Conservation (phyloP, 495 filamentous ascomycete species). For the Aspergillus incahuasiensis region DNA sequence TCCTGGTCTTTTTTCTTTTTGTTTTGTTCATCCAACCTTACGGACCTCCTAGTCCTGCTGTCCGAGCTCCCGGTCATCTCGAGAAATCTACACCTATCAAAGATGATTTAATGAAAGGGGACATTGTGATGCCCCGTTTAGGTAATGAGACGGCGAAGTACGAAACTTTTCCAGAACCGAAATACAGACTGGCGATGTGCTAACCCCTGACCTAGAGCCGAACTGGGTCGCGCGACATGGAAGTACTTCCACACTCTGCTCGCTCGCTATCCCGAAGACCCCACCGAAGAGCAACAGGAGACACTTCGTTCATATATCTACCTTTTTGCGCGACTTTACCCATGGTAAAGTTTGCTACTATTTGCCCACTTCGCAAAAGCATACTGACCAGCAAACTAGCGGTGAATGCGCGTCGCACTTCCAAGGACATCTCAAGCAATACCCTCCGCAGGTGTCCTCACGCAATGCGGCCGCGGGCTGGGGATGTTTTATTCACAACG, state of each 20-base stretch:
- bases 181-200: not conserved
- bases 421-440: constrained; percentile 71
- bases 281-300: constrained; percentile 74
- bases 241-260: constrained; percentile 94
- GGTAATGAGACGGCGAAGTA: constrained; percentile 82
- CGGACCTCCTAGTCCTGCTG: constrained; percentile 37
- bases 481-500: constrained; percentile 93
- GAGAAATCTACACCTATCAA: constrained; percentile 26
- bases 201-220: constrained; percentile 52
- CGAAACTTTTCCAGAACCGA: not conserved
- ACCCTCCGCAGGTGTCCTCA: constrained; percentile 85
- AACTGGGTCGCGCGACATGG: constrained; percentile 85
- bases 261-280: constrained; percentile 84
- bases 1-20: constrained; percentile 34
- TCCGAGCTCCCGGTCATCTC: constrained; percentile 42
- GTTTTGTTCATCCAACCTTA: constrained; percentile 39
- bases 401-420: constrained; percentile 94
- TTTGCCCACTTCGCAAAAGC: not conserved
- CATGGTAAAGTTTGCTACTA: constrained; percentile 50
- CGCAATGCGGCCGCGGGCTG: constrained; percentile 81
- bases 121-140: constrained; percentile 79
- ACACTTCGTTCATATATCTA: constrained; percentile 82
- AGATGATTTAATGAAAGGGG: constrained; percentile 60
- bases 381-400: constrained; percentile 38
- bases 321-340: constrained; percentile 89